Base-by-base conservation (phyloP, 345 rosid genomes). In the Camelina sativa region DNA sequence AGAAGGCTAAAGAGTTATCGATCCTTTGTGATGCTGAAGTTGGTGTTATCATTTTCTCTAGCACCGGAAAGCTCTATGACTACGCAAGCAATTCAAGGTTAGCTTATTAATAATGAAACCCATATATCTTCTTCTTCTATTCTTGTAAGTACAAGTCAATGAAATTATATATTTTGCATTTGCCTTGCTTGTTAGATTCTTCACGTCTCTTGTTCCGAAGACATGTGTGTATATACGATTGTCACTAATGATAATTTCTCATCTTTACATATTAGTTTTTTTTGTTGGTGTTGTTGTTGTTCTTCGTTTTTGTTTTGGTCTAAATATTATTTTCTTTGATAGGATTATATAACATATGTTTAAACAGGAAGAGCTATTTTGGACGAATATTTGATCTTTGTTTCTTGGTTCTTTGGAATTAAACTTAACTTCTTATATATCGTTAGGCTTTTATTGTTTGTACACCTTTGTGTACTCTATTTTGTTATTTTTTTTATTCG, bases 1-100 rank as follows among this genome's bases (percentile, higher is more conserved):
- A 79, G 60, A 79, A 79, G 10, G 75, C 81, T 44, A 73, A 79
- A 51, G 81, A 79, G 62, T 38, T 79, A 52, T 67, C 81, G 6
- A 78, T 78, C 23, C 81, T 78, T 51, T 78, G 81, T 67, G 81
- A 78, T 78, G 81, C 81, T 0, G 81, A 79, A 69, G 82, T 79
- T 74, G 82, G 82, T 47, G 78, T 79, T 48, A 65, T 79, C 53
- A 62, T 79, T 6, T 79, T 79, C 23, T 79, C 82, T 70, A 79
- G 79, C 22, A 73, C 82, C 8, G 72, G 82, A n/a, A 79, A 79
- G 67, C 79, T 79, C 34, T 79, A 79, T 3, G 82, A 79, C 56
- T 79, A 67, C 35, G 72, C 79, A 53, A 79, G 82, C 82, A 72
- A 70, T 64, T 73, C 79, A 64, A 79, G 79, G 82, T 79, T 2